Evolutionary conservation across 257 asterid genomes (phyloP).

Genomic region (Vinca minor): DNA sequence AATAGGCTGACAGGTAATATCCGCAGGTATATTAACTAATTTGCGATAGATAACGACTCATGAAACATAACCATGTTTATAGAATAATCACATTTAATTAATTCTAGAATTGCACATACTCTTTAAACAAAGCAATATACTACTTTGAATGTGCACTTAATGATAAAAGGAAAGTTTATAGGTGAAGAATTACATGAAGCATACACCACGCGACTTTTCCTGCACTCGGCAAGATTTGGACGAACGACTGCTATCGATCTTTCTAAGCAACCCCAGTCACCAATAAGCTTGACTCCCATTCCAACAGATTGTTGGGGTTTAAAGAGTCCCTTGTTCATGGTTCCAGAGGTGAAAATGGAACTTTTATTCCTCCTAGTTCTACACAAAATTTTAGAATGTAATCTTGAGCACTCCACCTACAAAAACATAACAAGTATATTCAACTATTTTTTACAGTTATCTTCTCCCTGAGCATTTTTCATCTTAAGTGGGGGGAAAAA

Average conservation of each 20-base stretch:
- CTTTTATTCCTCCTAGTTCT: constrained; percentile 18
- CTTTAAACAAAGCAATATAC: too few species aligned
- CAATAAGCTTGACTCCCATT: constrained; percentile 21
- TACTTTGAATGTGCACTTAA: too few species aligned
- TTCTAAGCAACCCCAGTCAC: constrained; percentile 31
- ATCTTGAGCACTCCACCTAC: constrained; percentile 32
- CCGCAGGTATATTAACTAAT: not conserved
- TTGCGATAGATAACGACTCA: too few species aligned
- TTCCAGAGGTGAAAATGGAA: constrained; percentile 13
- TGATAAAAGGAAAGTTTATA: constrained; percentile 1
- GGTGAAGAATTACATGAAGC: constrained; percentile 55
- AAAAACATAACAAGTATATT: not conserved
- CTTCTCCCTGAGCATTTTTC: not conserved
- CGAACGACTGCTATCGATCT: constrained; percentile 26
- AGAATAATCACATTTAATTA: too few species aligned
- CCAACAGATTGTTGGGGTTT: constrained; percentile 21
- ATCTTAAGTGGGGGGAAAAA: too few species aligned
- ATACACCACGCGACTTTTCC: constrained; percentile 30
- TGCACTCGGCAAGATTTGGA: constrained; percentile 22
- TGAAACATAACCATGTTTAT: too few species aligned
- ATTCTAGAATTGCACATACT: too few species aligned
- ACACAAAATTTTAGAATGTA: too few species aligned
- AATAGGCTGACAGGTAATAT: not conserved
- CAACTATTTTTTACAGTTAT: not conserved
- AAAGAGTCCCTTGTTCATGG: constrained; percentile 18